phyloP scores from a whole-genome alignment of 2,329 filamentous ascomycete species.

The Thielaviopsis populi region DNA sequence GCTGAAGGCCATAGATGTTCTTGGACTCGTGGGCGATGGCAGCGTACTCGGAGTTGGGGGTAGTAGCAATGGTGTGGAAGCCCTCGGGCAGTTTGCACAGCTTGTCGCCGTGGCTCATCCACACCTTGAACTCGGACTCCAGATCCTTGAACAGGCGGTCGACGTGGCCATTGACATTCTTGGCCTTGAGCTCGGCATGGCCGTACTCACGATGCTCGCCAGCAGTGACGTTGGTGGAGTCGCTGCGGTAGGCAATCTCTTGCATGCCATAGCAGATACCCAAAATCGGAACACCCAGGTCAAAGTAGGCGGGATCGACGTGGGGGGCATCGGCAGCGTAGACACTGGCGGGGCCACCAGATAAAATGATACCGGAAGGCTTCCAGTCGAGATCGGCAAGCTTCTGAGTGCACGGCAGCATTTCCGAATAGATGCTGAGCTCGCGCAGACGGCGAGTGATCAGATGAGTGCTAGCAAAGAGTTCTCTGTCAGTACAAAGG shows the following conservation, averaged over 20 bases:
- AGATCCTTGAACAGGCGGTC: constrained; percentile 68
- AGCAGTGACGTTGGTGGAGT: constrained; percentile 42
- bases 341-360: constrained; percentile 49
- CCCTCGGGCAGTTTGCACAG: constrained; percentile 55
- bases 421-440: constrained; percentile 71
- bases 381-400: constrained; percentile 60
- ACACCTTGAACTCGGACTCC: constrained; percentile 42
- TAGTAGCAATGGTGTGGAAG: constrained; percentile 61
- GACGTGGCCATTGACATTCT: constrained; percentile 45
- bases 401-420: constrained; percentile 78
- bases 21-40: constrained; percentile 58
- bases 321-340: constrained; percentile 63
- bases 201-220: constrained; percentile 43
- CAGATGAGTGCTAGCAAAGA: constrained; percentile 52
- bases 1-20: constrained; percentile 70
- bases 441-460: constrained; percentile 62
- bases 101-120: constrained; percentile 88
- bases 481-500: not conserved
- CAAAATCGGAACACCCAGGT: constrained; percentile 43
- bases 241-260: constrained; percentile 52
- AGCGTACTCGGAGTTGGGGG: constrained; percentile 62
- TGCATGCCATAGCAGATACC: constrained; percentile 47
- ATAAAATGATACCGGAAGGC: constrained; percentile 63
- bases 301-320: constrained; percentile 68
- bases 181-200: constrained; percentile 49